phyloP scores from a whole-genome alignment of 2,329 filamentous ascomycete genomes.

The Aspergillus ruber region DNA sequence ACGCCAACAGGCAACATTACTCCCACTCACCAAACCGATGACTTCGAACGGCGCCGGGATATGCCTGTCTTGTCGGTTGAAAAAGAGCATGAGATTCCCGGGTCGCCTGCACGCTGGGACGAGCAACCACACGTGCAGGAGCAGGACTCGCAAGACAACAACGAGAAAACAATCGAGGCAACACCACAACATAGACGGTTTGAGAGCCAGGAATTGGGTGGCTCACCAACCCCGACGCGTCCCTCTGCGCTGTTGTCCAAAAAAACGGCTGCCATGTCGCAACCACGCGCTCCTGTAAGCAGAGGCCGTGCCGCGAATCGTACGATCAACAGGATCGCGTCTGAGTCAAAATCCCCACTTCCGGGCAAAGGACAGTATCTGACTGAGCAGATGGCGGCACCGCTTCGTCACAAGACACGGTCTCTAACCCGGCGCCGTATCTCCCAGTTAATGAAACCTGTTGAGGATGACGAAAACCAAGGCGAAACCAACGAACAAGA shows the following conservation, averaged over 20 bases:
- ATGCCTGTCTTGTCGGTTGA: constrained; percentile 23
- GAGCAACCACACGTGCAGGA: constrained; percentile 1
- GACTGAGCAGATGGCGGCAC: neutral
- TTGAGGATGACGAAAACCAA: neutral
- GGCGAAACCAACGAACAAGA: constrained; percentile 1
- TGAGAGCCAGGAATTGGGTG: constrained; percentile 23
- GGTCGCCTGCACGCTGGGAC: constrained; percentile 11
- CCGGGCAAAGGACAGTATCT: neutral
- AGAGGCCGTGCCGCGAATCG: neutral
- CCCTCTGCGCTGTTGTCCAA: constrained; percentile 1
- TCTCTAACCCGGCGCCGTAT: neutral
- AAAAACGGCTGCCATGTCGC: neutral
- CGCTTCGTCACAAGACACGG: neutral
- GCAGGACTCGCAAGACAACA: constrained; percentile 1
- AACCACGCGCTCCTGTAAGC: neutral
- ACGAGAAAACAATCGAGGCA: constrained; percentile 1
- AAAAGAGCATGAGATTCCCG: constrained; percentile 11
- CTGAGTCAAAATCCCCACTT: neutral
- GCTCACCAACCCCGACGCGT: constrained; percentile 11
- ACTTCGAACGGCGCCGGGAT: constrained; percentile 10
- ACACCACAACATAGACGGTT: constrained; percentile 10
- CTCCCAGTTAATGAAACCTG: neutral
- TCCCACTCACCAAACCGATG: neutral
- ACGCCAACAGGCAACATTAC: neutral
- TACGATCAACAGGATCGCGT: neutral